Evolutionary conservation across 2,329 filamentous ascomycete species (phyloP).

Genomic region (Clarireedia paspali): DNA sequence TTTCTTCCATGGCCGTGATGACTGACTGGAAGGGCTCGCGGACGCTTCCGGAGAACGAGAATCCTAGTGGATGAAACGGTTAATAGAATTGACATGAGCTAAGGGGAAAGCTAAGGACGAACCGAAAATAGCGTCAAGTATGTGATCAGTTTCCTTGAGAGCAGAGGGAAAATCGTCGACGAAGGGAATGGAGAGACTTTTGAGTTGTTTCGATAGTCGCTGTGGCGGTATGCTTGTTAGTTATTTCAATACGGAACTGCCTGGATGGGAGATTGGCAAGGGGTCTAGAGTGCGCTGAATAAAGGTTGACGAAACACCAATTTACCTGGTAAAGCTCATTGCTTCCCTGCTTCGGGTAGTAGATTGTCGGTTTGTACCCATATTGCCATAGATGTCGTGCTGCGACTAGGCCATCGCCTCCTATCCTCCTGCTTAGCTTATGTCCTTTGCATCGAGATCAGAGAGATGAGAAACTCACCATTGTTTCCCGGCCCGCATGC

Average conservation of each 20-base stretch:
- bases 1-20: slow-evolving; percentile 67
- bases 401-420: slow-evolving; percentile 90
- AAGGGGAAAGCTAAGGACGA: neutral
- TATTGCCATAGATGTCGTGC: slow-evolving; percentile 88
- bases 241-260: too few species aligned
- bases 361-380: slow-evolving; percentile 81
- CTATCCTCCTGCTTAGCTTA: slow-evolving; percentile 34
- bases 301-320: neutral
- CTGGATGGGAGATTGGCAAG: too few species aligned
- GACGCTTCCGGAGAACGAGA: slow-evolving; percentile 86
- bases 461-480: slow-evolving; percentile 34
- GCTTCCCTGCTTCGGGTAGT: slow-evolving; percentile 88
- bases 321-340: slow-evolving; percentile 80
- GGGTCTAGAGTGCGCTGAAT: too few species aligned
- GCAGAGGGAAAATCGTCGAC: slow-evolving; percentile 68
- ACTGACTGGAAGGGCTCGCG: slow-evolving; percentile 85
- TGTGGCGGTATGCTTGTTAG: slow-evolving; percentile 29
- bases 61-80: slow-evolving; percentile 44
- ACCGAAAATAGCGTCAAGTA: slow-evolving; percentile 94
- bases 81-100: neutral
- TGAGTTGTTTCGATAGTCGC: slow-evolving; percentile 78
- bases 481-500: slow-evolving; percentile 84
- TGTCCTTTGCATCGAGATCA: neutral
- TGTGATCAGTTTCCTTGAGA: slow-evolving; percentile 62
- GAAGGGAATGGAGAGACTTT: slow-evolving; percentile 76